phyloP scores from a whole-genome alignment of 257 asterid genomes.

The Petunia secreta region DNA sequence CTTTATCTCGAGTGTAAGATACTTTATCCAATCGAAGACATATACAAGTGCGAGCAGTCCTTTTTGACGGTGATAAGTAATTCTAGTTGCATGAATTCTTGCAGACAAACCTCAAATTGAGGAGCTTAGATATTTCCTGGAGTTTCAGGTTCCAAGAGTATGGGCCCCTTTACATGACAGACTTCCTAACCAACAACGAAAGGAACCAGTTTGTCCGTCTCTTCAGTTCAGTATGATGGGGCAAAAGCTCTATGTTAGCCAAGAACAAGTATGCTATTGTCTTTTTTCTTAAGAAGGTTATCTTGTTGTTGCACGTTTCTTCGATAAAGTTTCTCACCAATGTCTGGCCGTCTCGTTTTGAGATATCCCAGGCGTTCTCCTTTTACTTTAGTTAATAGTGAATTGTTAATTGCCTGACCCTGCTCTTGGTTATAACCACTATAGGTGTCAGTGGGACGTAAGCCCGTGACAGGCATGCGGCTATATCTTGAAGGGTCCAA shows the following conservation, averaged over 20 bases:
- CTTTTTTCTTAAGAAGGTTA: conserved; percentile 1
- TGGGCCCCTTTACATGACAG: conserved; percentile 81
- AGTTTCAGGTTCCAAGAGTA: conserved; percentile 75
- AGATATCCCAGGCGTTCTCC: not conserved
- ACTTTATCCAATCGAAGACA: not conserved
- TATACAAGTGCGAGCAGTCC: not conserved
- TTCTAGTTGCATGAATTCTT: conserved; percentile 21
- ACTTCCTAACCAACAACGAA: conserved; percentile 76
- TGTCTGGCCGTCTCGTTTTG: not conserved
- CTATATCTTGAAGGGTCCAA: conserved; percentile 71
- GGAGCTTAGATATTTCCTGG: conserved; percentile 81
- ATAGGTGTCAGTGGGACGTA: conserved; percentile 83
- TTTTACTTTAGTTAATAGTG: not conserved
- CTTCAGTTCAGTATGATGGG: conserved; percentile 94
- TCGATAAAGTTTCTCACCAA: not conserved
- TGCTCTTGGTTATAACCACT: conserved; percentile 23
- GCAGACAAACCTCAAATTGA: conserved; percentile 92
- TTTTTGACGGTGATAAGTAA: conserved; percentile 12
- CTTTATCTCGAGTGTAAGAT: conserved; percentile 77
- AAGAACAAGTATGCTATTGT: conserved; percentile 63
- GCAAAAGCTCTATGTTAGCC: conserved; percentile 80
- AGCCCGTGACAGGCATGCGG: conserved; percentile 81
- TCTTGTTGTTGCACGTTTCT: not conserved
- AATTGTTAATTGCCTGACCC: not conserved
- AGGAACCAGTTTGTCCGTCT: conserved; percentile 84